phyloP scores from a whole-genome alignment of 257 asterid genomes.

The Solanum okadae region DNA sequence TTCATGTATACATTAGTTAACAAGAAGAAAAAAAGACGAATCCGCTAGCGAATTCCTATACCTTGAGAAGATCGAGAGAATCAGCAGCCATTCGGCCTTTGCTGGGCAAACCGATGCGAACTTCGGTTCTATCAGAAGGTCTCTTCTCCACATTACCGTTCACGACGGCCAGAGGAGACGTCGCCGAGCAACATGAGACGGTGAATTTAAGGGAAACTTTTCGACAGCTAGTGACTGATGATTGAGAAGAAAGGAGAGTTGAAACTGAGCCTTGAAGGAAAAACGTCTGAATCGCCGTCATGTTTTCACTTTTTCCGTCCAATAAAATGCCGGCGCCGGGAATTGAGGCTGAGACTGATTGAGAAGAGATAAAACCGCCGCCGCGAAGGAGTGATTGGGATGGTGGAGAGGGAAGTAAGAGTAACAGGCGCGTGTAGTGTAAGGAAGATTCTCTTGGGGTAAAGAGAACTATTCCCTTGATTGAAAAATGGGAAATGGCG shows the following conservation, averaged over 20 bases:
- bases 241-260: not conserved
- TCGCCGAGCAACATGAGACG: slow-evolving; percentile 27
- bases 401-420: not conserved
- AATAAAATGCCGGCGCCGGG: not conserved
- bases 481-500: too few species aligned
- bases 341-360: not conserved
- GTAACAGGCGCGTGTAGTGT: not conserved
- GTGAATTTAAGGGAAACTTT: slow-evolving; percentile 31
- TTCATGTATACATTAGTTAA: not conserved
- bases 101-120: slow-evolving; percentile 97
- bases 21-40: not conserved
- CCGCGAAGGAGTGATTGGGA: not conserved
- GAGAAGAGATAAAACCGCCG: not conserved
- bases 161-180: slow-evolving; percentile 30
- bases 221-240: not conserved
- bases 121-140: slow-evolving; percentile 38
- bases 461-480: not conserved
- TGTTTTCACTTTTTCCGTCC: not conserved
- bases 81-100: slow-evolving; percentile 97
- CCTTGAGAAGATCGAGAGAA: slow-evolving; percentile 87
- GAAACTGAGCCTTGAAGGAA: not conserved
- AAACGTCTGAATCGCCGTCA: not conserved
- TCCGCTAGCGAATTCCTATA: not conserved
- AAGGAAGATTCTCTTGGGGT: not conserved
- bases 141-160: slow-evolving; percentile 30